Evolutionary conservation across 2,329 filamentous ascomycete species (phyloP), one percentile per base, ranked within the genome.

Genomic region (Penicillium nordicum): DNA sequence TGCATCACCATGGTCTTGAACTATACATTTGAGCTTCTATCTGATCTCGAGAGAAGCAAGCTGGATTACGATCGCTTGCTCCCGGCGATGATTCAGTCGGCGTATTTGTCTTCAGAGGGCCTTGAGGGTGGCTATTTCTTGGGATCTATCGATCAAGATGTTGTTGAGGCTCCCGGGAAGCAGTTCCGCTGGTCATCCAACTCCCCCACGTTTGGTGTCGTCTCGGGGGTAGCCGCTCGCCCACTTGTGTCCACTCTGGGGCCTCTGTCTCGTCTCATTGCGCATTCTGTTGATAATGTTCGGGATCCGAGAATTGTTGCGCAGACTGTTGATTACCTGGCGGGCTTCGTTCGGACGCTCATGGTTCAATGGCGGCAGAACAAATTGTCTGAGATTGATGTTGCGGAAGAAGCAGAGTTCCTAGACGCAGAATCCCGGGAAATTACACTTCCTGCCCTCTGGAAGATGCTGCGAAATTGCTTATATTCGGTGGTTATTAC

Each of bases 71-170:
- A 91, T 63, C 75, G 79, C 10, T 76, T 96, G 21, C 78, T 96
- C 10, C 89, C 90, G 0, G 78, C 89, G 0, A 76, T 89, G 37
- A 78, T 90, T 34, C 83, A 84, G 51, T 83, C 88, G 0, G 82
- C 90, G 10, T 86, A 87, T 7, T 87, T 87, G 41, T 86, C 84
- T 0, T 80, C 79, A 0, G 88, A 92, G 67, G 91, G 91, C 1
- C 86, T 95, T 49, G 84, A 88, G 61, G 85, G 87, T 18, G 90
- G 87, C 0, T 86, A 89, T 61, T 93, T 96, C 61, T 78, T 97
- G 3, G 82, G 82, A 1, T 80, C 82, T 0, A 83, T 95, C 57
- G 84, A 88, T 61, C 75, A 82, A 14, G 89, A 95, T 64, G 79
- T 91, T 25, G 75, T 80, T 2, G 80, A 86, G 18, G 78, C 78